A percentile compares a stretch with the other conserved stretches of the same genome.
phyloP scores from a whole-genome alignment of 2,329 filamentous ascomycete species.

The Mariannaea sp. region DNA sequence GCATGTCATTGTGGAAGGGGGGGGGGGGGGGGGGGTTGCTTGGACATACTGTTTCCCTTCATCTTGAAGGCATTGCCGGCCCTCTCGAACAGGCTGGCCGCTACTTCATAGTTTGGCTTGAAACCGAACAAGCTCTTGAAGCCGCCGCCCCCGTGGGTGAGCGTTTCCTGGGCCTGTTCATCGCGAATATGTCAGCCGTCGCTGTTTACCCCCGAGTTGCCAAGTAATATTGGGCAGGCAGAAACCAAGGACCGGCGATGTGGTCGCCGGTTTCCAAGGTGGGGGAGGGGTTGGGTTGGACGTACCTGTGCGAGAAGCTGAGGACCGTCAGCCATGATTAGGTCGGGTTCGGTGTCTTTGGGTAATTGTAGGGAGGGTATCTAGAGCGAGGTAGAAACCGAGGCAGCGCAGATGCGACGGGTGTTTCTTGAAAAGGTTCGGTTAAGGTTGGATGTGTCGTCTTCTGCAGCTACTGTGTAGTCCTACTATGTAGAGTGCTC shows the following conservation, averaged over 20 bases:
- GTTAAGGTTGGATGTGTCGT: constrained; percentile 4
- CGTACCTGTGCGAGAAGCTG: constrained; percentile 77
- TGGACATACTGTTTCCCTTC: constrained; percentile 74
- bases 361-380: constrained; percentile 10
- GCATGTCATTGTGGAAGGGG: not conserved
- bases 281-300: constrained; percentile 27
- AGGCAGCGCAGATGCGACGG: constrained; percentile 26
- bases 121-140: constrained; percentile 90
- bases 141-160: constrained; percentile 71
- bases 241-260: constrained; percentile 5
- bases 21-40: no score
- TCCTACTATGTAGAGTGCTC: constrained; percentile 21
- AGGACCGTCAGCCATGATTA: constrained; percentile 73
- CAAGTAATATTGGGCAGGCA: constrained; percentile 18
- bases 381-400: constrained; percentile 10
- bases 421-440: constrained; percentile 10
- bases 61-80: constrained; percentile 92
- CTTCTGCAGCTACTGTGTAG: constrained; percentile 1
- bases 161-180: constrained; percentile 81
- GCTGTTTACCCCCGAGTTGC: no score
- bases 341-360: no score
- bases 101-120: constrained; percentile 87
- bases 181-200: not conserved
- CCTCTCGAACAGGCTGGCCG: constrained; percentile 84
- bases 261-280: constrained; percentile 20